phyloP scores from a whole-genome alignment of 495 filamentous ascomycete genomes.

The Hyaloscypha variabilis region DNA sequence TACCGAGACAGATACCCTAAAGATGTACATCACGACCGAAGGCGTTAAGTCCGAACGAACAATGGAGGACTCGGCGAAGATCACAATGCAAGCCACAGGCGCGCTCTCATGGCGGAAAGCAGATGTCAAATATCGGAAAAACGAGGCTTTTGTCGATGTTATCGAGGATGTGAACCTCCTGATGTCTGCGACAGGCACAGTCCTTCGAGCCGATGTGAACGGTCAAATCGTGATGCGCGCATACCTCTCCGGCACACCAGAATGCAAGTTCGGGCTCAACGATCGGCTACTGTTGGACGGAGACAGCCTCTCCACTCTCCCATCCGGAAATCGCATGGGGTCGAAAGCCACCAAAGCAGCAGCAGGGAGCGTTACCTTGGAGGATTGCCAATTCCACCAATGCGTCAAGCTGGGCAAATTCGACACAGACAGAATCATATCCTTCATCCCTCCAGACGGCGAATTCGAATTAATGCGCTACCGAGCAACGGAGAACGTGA shows the following conservation, averaged over 20 bases:
- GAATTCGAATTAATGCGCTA: slow-evolving; percentile 99
- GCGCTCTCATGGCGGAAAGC: slow-evolving; percentile 95
- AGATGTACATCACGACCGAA: slow-evolving; percentile 99
- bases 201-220: slow-evolving; percentile 95
- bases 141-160: slow-evolving; percentile 98
- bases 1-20: slow-evolving; percentile 97
- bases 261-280: slow-evolving; percentile 99
- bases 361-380: slow-evolving; percentile 91
- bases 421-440: slow-evolving; percentile 96
- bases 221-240: slow-evolving; percentile 99
- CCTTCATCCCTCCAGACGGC: slow-evolving; percentile 95
- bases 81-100: slow-evolving; percentile 99
- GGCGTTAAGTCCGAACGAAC: slow-evolving; percentile 95
- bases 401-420: slow-evolving; percentile 98
- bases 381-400: slow-evolving; percentile 99
- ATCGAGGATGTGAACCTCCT: slow-evolving; percentile 99
- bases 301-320: slow-evolving; percentile 64
- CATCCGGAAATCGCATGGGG: slow-evolving; percentile 68
- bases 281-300: slow-evolving; percentile 91
- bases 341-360: slow-evolving; percentile 93
- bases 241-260: slow-evolving; percentile 93
- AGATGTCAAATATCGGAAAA: slow-evolving; percentile 98
- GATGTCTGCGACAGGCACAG: slow-evolving; percentile 94
- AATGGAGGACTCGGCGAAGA: slow-evolving; percentile 90
- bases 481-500: slow-evolving; percentile 99